Conservation (phyloP, 2,329 filamentous ascomycete genomes). For the Lizonia empirigonia region DNA sequence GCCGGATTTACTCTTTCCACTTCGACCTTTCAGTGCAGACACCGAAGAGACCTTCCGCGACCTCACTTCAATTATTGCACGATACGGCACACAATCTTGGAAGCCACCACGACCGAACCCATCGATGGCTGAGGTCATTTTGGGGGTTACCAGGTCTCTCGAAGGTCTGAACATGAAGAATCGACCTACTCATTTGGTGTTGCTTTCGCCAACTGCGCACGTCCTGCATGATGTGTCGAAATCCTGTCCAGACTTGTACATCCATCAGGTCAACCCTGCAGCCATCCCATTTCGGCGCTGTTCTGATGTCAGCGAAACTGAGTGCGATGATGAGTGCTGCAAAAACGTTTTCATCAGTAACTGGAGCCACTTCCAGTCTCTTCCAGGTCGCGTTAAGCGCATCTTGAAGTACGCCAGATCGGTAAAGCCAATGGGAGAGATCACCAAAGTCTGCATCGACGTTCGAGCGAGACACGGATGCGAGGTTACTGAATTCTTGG, state of each 20-base stretch:
- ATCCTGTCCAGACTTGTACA: conserved; percentile 25
- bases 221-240: conserved; percentile 32
- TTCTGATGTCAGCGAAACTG: conserved; percentile 14
- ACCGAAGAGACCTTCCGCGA: conserved; percentile 25
- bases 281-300: conserved; percentile 27
- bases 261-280: conserved; percentile 40
- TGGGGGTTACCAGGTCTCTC: conserved; percentile 32
- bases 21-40: conserved; percentile 21
- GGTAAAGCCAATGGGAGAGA: conserved; percentile 26
- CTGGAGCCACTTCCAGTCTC: conserved; percentile 32
- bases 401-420: conserved; percentile 37
- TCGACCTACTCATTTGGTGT: conserved; percentile 33
- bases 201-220: conserved; percentile 34
- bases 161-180: conserved; percentile 18
- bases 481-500: conserved; percentile 27
- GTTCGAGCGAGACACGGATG: conserved; percentile 33
- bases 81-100: conserved; percentile 32
- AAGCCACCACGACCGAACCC: conserved; percentile 38
- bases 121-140: conserved; percentile 34
- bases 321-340: conserved; percentile 32
- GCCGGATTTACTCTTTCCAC: conserved; percentile 33
- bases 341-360: conserved; percentile 35
- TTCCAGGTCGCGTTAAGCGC: conserved; percentile 27
- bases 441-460: conserved; percentile 30
- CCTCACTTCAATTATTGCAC: conserved; percentile 25